phyloP scores from a whole-genome alignment of 2,329 filamentous ascomycete genomes.

The Ceratocystis harringtonii region DNA sequence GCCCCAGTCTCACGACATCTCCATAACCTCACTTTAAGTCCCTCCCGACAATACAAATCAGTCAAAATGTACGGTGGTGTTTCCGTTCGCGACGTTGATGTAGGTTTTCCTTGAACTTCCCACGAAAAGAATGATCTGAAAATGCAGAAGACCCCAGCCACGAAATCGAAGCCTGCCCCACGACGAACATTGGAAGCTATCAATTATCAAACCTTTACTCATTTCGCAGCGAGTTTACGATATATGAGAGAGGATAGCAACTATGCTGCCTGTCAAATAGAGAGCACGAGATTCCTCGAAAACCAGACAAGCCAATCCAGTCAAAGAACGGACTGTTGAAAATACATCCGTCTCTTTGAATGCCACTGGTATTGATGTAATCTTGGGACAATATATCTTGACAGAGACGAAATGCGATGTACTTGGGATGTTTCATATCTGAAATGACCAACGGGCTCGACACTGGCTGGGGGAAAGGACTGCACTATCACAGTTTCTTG shows the following conservation, averaged over 20 bases:
- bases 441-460: slow-evolving; percentile 21
- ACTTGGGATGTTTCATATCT: slow-evolving; percentile 18
- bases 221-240: background rate
- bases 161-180: slow-evolving; percentile 5
- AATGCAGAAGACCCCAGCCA: background rate
- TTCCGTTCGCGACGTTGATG: slow-evolving; percentile 73
- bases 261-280: no score
- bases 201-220: background rate
- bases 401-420: background rate
- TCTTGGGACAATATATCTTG: background rate
- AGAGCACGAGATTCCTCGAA: no score
- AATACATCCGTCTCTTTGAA: background rate
- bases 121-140: slow-evolving; percentile 18
- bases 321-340: background rate
- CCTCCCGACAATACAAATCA: slow-evolving; percentile 29
- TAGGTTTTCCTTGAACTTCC: slow-evolving; percentile 33
- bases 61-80: slow-evolving; percentile 67
- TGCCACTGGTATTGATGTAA: background rate
- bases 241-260: background rate
- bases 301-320: background rate
- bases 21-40: slow-evolving; percentile 15
- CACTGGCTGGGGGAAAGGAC: background rate
- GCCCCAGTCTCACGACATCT: slow-evolving; percentile 8
- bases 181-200: background rate
- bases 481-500: slow-evolving; percentile 11